phyloP scores from a whole-genome alignment of 257 asterid genomes.

The Solanum piurae region DNA sequence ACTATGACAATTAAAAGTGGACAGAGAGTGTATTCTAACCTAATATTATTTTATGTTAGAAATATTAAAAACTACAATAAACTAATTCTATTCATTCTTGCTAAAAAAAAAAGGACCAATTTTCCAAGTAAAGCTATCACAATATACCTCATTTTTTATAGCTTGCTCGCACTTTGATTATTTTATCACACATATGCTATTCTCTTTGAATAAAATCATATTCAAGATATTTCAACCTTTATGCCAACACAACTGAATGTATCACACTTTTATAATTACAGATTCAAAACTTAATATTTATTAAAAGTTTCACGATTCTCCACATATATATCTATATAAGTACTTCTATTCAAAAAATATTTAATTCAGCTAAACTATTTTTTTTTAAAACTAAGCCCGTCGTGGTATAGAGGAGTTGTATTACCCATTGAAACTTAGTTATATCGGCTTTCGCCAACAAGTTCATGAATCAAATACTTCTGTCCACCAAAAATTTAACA shows the following conservation, averaged over 20 bases:
- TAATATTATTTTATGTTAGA: not conserved
- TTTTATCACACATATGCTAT: not conserved
- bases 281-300: not conserved
- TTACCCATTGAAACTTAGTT: not conserved
- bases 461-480: not conserved
- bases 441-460: not conserved
- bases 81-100: not conserved
- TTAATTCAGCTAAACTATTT: not conserved
- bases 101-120: not conserved
- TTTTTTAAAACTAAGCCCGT: too few species aligned
- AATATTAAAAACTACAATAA: not conserved
- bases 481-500: not conserved
- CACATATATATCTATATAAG: not conserved
- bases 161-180: not conserved
- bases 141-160: not conserved
- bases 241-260: not conserved
- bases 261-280: not conserved
- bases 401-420: not conserved
- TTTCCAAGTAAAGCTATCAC: not conserved
- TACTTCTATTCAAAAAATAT: not conserved
- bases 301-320: not conserved
- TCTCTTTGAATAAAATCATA: not conserved
- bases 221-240: not conserved
- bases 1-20: too few species aligned
- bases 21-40: not conserved